Percentiles rank a stretch among this genome's conserved stretches.
Conservation (phyloP, 441 rosid genomes). For the Lepidium campestre region DNA sequence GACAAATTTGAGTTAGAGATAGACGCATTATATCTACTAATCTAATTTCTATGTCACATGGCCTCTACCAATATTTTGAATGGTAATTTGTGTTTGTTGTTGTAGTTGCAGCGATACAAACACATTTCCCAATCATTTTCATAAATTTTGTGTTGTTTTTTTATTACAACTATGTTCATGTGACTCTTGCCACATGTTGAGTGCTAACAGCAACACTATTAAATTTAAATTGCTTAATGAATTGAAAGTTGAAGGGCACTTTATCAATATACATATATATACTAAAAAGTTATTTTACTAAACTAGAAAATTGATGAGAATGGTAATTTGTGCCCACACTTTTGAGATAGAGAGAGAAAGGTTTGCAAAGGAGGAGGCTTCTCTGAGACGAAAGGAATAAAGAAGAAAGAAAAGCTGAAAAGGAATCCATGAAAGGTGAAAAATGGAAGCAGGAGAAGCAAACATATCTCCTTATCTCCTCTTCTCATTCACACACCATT, state of each 20-base stretch:
- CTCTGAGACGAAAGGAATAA: conserved; percentile 24
- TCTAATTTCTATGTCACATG: neutral
- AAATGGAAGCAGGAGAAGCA: conserved; percentile 4
- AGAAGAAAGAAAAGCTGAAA: conserved; percentile 4
- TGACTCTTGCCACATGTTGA: neutral
- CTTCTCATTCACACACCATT: conserved; percentile 3
- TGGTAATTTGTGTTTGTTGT: too few relatives aligned
- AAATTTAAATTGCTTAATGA: neutral
- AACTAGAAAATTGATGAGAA: neutral
- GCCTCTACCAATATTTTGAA: too few relatives aligned
- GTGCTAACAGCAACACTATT: neutral
- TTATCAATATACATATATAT: too few relatives aligned
- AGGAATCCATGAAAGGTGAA: conserved; percentile 9
- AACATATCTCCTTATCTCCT: neutral
- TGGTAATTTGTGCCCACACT: conserved; percentile 9
- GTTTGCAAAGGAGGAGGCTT: conserved; percentile 1
- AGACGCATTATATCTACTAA: neutral
- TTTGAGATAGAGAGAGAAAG: neutral
- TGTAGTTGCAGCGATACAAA: neutral
- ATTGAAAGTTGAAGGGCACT: neutral
- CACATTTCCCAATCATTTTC: neutral
- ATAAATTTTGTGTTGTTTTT: neutral
- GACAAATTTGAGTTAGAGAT: neutral
- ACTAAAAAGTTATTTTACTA: neutral
- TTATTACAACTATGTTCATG: neutral